Percentiles rank a stretch among this genome's conserved stretches.
Evolutionary conservation across 2,329 filamentous ascomycete genomes (phyloP).

Genomic region (Aspergillus sp.): DNA sequence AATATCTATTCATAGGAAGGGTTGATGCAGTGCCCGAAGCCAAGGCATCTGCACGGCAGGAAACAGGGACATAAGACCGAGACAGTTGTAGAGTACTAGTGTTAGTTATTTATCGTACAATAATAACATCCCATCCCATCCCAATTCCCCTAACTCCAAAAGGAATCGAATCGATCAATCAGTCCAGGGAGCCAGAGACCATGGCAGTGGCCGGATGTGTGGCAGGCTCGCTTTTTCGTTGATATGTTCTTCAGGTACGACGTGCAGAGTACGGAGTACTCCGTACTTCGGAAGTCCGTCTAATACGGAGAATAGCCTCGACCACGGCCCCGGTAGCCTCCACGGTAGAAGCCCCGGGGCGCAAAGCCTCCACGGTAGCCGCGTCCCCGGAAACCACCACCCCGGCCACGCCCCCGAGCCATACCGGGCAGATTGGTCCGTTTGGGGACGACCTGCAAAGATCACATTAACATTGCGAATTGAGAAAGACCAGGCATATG

Average conservation of each 20-base stretch:
- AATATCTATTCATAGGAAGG: no score
- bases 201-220: no score
- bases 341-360: constrained; percentile 52
- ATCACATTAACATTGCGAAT: not conserved
- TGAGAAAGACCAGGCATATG: no score
- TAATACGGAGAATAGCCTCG: constrained; percentile 42
- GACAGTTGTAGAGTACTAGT: constrained; percentile 6
- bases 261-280: no score
- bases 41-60: no score
- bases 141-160: constrained; percentile 21
- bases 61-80: no score
- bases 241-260: no score
- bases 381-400: constrained; percentile 47
- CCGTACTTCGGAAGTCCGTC: constrained; percentile 2
- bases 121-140: constrained; percentile 17
- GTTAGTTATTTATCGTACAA: constrained; percentile 21
- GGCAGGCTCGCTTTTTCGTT: no score
- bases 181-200: not conserved
- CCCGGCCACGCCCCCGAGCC: constrained; percentile 59
- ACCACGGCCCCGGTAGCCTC: constrained; percentile 42
- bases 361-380: constrained; percentile 40
- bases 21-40: no score
- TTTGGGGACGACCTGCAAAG: constrained; percentile 69
- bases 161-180: constrained; percentile 11
- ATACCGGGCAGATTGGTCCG: constrained; percentile 94